Conservation (phyloP, 2,329 filamentous ascomycete genomes). For the Epichloe typhina region DNA sequence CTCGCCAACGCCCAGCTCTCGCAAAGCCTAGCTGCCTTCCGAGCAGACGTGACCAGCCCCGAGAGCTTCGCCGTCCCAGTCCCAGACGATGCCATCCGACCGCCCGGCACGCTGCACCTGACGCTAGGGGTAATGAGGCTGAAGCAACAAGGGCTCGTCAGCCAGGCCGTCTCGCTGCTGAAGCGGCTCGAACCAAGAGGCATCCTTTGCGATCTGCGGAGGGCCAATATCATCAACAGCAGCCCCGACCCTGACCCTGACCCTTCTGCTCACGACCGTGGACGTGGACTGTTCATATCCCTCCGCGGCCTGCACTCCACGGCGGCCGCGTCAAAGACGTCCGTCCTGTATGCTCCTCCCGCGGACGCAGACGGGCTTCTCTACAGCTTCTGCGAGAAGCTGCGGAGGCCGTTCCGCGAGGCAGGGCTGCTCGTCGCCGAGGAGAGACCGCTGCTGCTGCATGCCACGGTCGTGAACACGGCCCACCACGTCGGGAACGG, state of each 20-base stretch:
- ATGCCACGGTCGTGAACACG: slow-evolving; percentile 80
- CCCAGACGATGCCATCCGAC: slow-evolving; percentile 56
- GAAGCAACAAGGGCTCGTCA: slow-evolving; percentile 30
- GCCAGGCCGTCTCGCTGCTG: slow-evolving; percentile 27
- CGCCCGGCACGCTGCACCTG: slow-evolving; percentile 68
- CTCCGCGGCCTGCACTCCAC: slow-evolving; percentile 47
- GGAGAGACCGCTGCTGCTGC: slow-evolving; percentile 58
- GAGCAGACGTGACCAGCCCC: slow-evolving; percentile 37
- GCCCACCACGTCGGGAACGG: slow-evolving; percentile 52
- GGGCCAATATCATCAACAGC: not conserved
- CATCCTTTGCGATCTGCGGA: slow-evolving; percentile 21
- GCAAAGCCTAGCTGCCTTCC: slow-evolving; percentile 48
- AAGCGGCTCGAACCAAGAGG: slow-evolving; percentile 24
- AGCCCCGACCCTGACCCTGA: not conserved
- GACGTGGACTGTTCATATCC: slow-evolving; percentile 28
- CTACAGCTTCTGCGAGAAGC: slow-evolving; percentile 40
- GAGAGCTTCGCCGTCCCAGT: slow-evolving; percentile 41
- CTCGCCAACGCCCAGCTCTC: slow-evolving; percentile 55
- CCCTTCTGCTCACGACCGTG: too few species aligned
- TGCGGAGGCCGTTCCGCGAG: slow-evolving; percentile 41
- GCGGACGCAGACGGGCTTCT: slow-evolving; percentile 38
- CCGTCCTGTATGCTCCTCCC: slow-evolving; percentile 54
- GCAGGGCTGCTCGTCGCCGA: slow-evolving; percentile 38
- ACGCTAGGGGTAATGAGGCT: slow-evolving; percentile 82
- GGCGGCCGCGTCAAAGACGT: slow-evolving; percentile 41